A percentile compares a stretch with the other conserved stretches of the same genome.
phyloP scores from a whole-genome alignment of 2,329 filamentous ascomycete species.

The Biscogniauxia mediterranea region DNA sequence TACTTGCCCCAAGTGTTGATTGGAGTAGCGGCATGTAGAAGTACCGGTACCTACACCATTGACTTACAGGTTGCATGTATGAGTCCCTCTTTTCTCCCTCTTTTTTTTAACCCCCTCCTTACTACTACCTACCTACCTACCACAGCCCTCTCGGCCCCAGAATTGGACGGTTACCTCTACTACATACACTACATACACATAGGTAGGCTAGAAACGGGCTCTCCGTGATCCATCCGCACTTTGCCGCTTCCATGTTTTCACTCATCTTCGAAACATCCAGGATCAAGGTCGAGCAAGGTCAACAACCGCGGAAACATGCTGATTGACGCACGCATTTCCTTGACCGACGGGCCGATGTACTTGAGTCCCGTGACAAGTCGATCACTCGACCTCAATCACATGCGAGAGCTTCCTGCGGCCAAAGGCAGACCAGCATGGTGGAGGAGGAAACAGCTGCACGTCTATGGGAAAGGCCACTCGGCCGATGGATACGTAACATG shows the following conservation, averaged over 20 bases:
- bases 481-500: constrained; percentile 4
- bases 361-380: neutral
- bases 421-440: neutral
- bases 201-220: constrained; percentile 20
- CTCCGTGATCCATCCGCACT: constrained; percentile 19
- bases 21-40: neutral
- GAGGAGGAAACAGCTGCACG: neutral
- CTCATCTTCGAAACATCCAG: constrained; percentile 8
- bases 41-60: neutral
- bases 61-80: neutral
- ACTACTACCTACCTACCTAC: too few species aligned
- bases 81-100: neutral
- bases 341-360: neutral
- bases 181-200: too few species aligned
- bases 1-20: neutral
- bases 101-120: neutral
- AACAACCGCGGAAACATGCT: neutral
- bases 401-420: neutral
- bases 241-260: constrained; percentile 20
- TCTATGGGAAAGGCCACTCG: neutral
- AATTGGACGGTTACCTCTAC: neutral
- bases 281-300: constrained; percentile 1
- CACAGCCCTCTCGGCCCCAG: neutral
- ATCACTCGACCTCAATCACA: constrained; percentile 1
- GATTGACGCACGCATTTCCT: constrained; percentile 3